These are phyloP conservation scores for sorghum (Sorghum bicolor) DNA, from an alignment of 176 grass and related monocot species.

Conservation along the genomic window Sorghum_bicolor_NCBIv3 NC_012870.2:15266001-15266500, in stretches of 20 bases:
- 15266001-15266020: slow-evolving; percentile 58
- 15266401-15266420: too few species aligned
- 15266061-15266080: background rate
- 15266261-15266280: background rate
- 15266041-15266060: slow-evolving; percentile 7
- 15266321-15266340: too few species aligned
- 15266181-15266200: background rate
- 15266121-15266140: background rate
- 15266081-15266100: background rate
- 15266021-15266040: slow-evolving; percentile 9
- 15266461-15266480: too few species aligned
- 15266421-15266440: too few species aligned
- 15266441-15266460: too few species aligned
- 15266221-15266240: background rate
- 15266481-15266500: too few species aligned
- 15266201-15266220: background rate
- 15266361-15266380: too few species aligned
- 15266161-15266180: background rate
- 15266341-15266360: too few species aligned
- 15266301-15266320: background rate
- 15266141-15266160: background rate
- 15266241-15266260: background rate
- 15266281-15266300: background rate
- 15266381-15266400: too few species aligned
- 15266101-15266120: background rate